Base-by-base conservation (phyloP, 148 eudicot genomes). In the Chenopodium berlandieri region DNA sequence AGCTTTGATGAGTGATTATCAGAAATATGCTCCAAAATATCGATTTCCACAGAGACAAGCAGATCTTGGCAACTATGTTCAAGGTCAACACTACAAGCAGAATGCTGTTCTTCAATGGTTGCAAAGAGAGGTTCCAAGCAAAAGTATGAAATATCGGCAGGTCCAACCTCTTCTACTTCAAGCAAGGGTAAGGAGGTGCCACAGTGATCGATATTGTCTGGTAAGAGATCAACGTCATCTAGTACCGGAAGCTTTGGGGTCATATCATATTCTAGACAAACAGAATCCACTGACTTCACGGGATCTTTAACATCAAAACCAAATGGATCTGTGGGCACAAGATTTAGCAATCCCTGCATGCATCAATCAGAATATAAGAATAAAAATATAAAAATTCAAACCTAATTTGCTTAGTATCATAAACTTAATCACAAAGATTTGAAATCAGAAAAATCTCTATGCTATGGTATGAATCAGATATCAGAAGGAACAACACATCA, bases 141-240 rank as follows among this genome's bases (percentile, higher is more conserved):
- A 40, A 73, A 71, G 72, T 71, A 44, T 64, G 78, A 56, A 75
- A 79, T 67, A 82, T 88, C 84, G 84, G 82, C 93, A 69, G 88
- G 80, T 83, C 83, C 86, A 75, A 86, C 88, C 82, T 91, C 92
- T 80, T 90, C 91, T 75, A 94, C 91, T 89, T 96, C 99, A 34
- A 91, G 85, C 71, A 89, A 88, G 48, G 94, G 98, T 83, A 90
- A 90, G 34, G 58, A n/a, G 71, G 73, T 17, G 34, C 79, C 80
- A 80, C 32, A 31, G 73, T 75, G 71, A 74, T 83, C 82, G 34
- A 22, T 62, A 73, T 83, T 82, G 76, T 82, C 90, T 77, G 78
- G 54, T 72, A 78, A 78, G 65, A 73, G 78, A 86, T 69, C 82
- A 79, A 47, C 80, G 80, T 87, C 92, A 79, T 92, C 97, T 22